Conservation (phyloP, 2,329 filamentous ascomycete species). For the Scedosporium dehoogii region DNA sequence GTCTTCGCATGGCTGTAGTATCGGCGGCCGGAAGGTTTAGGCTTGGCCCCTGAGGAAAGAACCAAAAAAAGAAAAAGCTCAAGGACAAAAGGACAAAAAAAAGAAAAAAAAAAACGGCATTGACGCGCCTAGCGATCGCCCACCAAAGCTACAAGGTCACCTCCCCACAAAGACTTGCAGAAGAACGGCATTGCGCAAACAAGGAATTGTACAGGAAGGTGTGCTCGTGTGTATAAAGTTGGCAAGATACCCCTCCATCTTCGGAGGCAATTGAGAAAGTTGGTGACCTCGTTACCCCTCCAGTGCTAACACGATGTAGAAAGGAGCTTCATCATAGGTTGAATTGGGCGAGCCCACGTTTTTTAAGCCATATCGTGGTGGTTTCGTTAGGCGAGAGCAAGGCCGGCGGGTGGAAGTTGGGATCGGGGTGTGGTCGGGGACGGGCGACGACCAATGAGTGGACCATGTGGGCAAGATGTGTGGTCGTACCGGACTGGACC, state of each 20-base stretch:
- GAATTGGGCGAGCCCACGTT: slow-evolving; percentile 1
- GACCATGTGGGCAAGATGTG: slow-evolving; percentile 4
- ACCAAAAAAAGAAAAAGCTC: background rate
- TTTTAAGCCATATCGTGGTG: background rate
- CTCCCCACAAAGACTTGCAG: background rate
- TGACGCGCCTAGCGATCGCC: background rate
- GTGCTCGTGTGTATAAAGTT: background rate
- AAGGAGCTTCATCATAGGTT: slow-evolving; percentile 2
- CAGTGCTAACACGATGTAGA: slow-evolving; percentile 1
- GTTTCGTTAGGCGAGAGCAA: background rate
- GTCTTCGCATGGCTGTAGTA: background rate
- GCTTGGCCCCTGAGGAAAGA: background rate
- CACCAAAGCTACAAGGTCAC: background rate
- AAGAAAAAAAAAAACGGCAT: background rate
- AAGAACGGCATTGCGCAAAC: background rate
- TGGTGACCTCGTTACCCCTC: background rate
- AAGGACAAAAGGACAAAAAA: background rate
- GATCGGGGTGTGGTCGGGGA: background rate
- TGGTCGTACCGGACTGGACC: background rate
- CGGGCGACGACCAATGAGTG: slow-evolving; percentile 6
- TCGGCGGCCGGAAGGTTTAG: background rate
- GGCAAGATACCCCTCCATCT: background rate
- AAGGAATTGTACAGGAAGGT: background rate
- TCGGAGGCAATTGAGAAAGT: background rate
- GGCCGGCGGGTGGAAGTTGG: background rate